Base-by-base conservation (phyloP, 495 filamentous ascomycete genomes). In the Talaromyces proteolyticus region DNA sequence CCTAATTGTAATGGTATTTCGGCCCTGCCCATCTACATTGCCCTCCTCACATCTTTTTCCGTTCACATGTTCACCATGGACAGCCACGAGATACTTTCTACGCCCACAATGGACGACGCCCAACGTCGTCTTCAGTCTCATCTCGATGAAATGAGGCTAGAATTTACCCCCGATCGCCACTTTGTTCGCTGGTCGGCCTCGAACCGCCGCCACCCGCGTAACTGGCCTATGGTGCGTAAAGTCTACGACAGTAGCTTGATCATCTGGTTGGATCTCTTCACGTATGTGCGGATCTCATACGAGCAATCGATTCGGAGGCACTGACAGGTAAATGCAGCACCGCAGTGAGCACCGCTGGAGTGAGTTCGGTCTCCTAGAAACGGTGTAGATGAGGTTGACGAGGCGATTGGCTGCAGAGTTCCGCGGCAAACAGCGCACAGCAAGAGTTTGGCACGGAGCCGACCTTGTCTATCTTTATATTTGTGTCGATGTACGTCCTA, bases 211-310 rank as follows among this genome's bases (percentile, higher is more conserved):
- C 67, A 72, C 57, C 70, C 72, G 24, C 61, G 67, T 18, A 70
- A 74, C 49, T 75, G 70, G 72, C 47, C 53, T 24, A 24, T 45
- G 7, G 10, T 34, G 7, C 55, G 68, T 16, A 75, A 75, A 48
- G 41, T 52, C 6, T 70, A 66, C 21, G 64, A 74, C 53, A 52
- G 60, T 25, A 47, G 50, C 11, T 39, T 74, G 21, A 57, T 75
- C 14, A 61, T 72, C 22, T 53, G 63, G 3, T 50, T 75, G 42
- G 71, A 75, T 52, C 64, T 73, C 34, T 64, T 69, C 39, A 66
- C 69, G 70, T 73, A 59, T 40, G 65, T 51, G 2, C n/a, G 16
- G 6, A 10, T 14, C 29, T 34, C 4, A 8, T 10, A 34, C 14
- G 29, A 14, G 8, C 8, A 34, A 34, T 14, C 36, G 18, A 3